Conservation (phyloP, 2,329 filamentous ascomycete genomes). For the Fonsecaea pugnacius region DNA sequence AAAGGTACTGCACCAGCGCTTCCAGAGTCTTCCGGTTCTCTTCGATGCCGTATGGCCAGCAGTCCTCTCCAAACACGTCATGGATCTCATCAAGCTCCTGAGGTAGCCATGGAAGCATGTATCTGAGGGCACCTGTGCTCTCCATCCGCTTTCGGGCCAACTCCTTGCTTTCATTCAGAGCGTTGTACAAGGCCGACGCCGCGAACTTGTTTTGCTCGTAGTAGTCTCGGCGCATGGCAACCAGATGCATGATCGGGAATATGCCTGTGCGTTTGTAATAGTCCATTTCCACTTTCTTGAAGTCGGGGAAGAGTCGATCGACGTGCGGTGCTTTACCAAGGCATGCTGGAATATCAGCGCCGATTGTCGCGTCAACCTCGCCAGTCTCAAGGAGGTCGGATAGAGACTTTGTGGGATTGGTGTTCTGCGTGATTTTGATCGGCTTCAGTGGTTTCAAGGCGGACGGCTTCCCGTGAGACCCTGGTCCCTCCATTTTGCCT, state of each 20-base stretch:
- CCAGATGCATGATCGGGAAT: slow-evolving; percentile 44
- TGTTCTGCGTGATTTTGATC: slow-evolving; percentile 17
- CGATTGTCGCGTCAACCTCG: slow-evolving; percentile 46
- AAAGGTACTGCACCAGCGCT: slow-evolving; percentile 9
- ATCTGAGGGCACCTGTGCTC: slow-evolving; percentile 39
- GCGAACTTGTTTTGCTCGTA: slow-evolving; percentile 42
- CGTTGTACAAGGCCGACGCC: slow-evolving; percentile 42
- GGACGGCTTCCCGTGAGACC: slow-evolving; percentile 41
- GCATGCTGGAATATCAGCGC: slow-evolving; percentile 42
- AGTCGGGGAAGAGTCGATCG: slow-evolving; percentile 43
- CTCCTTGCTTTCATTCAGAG: slow-evolving; percentile 43
- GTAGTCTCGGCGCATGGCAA: slow-evolving; percentile 38
- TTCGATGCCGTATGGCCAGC: slow-evolving; percentile 11
- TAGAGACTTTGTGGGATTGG: slow-evolving; percentile 38
- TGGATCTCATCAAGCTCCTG: slow-evolving; percentile 43
- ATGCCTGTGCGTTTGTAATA: slow-evolving; percentile 42
- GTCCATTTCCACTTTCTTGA: slow-evolving; percentile 42
- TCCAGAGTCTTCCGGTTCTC: slow-evolving; percentile 15
- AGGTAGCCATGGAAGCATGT: slow-evolving; percentile 46
- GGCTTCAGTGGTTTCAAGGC: slow-evolving; percentile 21
- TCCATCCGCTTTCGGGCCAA: slow-evolving; percentile 41
- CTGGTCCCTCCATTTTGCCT: slow-evolving; percentile 41
- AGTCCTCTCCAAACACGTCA: slow-evolving; percentile 39
- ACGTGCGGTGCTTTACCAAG: slow-evolving; percentile 40
- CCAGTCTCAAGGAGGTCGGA: slow-evolving; percentile 43